Base-by-base conservation (phyloP, 805 yeast genomes). In the Lipomyces spencermartinsiae region DNA sequence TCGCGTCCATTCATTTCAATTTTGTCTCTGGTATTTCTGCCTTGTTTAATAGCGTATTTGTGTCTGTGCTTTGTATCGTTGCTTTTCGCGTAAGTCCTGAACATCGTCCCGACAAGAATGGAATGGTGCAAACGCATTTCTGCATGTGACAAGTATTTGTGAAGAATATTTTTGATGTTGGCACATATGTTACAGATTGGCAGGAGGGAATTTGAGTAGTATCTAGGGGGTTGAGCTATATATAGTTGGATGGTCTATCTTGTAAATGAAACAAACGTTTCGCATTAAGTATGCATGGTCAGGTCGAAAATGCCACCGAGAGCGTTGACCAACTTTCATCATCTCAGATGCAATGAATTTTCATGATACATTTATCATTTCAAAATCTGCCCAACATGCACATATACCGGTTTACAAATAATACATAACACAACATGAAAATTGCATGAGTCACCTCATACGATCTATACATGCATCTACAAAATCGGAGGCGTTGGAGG, bases 141-240 rank as follows among this genome's bases (percentile, higher is more conserved):
- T 16, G 49, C n/a, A 25, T 25, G 29, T 25, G 29, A 25, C 29
- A 25, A 25, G 29, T 43, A 16, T 43, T 16, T n/a, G 49, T 43
- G 19, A 19, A 16, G n/a, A 6, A 19, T 4, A 14, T 43, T 10
- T 43, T 43, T 43, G 49, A 43, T 43, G n/a, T 1, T 12, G 14
- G 9, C 16, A 14, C n/a, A 12, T 6, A 43, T n/a, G 8, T 43
- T 16, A n/a, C 22, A 16, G 22, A 1, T n/a, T 16, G 22, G 49
- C 49, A 16, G 16, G 3, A 43, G 19, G 22, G 49, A 43, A 43
- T 43, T 43, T 43, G 49, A 43, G 22, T 43, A 9, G 49, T 43
- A 43, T 43, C 49, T 43, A 43, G 49, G 22, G 14, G n/a, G 49
- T 37, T 37, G 43, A 43, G 49, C 49, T 43, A 43, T 43, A 43